Conservation (phyloP, 257 asterid species). For the Linaria vulgaris region DNA sequence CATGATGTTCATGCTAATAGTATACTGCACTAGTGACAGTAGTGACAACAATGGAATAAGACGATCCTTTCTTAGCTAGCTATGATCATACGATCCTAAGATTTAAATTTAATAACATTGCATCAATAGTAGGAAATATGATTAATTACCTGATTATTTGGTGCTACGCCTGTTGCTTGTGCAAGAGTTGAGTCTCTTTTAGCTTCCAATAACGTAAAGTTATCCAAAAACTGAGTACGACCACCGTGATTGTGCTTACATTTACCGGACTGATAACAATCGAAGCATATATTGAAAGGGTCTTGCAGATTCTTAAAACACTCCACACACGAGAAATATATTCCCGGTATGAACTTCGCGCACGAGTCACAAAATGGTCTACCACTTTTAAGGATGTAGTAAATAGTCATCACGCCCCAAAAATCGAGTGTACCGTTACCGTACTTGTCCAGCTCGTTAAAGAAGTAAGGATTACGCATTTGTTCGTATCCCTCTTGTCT, state of each 20-base stretch:
- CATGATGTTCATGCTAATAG: not conserved
- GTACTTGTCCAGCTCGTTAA: slow-evolving; percentile 9
- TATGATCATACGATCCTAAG: too few relatives aligned
- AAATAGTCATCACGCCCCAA: slow-evolving; percentile 23
- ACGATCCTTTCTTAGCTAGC: too few relatives aligned
- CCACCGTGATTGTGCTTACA: slow-evolving; percentile 18
- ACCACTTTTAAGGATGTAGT: slow-evolving; percentile 22
- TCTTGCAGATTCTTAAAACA: slow-evolving; percentile 5
- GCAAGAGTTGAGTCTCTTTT: slow-evolving; percentile 2
- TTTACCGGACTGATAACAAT: slow-evolving; percentile 15
- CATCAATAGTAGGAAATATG: too few relatives aligned
- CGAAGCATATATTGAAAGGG: slow-evolving; percentile 14
- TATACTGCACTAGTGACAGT: too few relatives aligned
- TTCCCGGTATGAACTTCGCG: slow-evolving; percentile 21
- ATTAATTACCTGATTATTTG: slow-evolving; percentile 4
- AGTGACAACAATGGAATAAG: too few relatives aligned
- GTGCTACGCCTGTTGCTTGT: not conserved
- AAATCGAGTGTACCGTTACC: slow-evolving; percentile 24
- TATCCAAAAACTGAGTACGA: slow-evolving; percentile 20
- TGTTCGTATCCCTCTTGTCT: slow-evolving; percentile 21
- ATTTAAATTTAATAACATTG: too few relatives aligned
- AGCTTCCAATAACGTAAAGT: slow-evolving; percentile 22
- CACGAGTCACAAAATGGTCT: slow-evolving; percentile 27
- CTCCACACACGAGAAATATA: slow-evolving; percentile 21
- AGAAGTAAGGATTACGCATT: slow-evolving; percentile 20